Evolutionary conservation across 2,329 filamentous ascomycete genomes (phyloP).

Genomic region (Lecanicillium sp.): DNA sequence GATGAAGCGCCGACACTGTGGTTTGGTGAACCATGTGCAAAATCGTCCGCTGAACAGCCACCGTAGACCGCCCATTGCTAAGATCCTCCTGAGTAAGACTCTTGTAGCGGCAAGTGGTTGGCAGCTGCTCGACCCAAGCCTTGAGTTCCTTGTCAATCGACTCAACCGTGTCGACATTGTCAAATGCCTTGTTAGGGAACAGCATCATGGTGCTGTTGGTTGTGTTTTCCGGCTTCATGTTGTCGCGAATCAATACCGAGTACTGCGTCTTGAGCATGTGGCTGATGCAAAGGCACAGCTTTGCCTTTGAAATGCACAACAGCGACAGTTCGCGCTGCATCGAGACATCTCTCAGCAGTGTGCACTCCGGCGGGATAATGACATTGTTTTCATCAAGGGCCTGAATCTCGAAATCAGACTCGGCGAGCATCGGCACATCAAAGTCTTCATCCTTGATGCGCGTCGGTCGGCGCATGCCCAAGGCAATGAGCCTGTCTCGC

Average conservation of each 20-base stretch:
- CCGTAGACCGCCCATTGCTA: slow-evolving; percentile 49
- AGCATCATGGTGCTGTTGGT: slow-evolving; percentile 80
- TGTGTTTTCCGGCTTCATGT: slow-evolving; percentile 67
- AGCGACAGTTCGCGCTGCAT: slow-evolving; percentile 73
- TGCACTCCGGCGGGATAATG: slow-evolving; percentile 62
- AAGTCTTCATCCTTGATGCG: slow-evolving; percentile 90
- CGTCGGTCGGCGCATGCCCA: slow-evolving; percentile 89
- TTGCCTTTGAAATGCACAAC: slow-evolving; percentile 88
- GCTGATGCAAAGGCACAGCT: slow-evolving; percentile 81
- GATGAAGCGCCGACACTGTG: slow-evolving; percentile 81
- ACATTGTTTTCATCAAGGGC: slow-evolving; percentile 58
- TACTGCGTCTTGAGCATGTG: slow-evolving; percentile 87
- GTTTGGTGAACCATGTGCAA: slow-evolving; percentile 93
- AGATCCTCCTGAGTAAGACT: slow-evolving; percentile 45
- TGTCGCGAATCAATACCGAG: slow-evolving; percentile 79
- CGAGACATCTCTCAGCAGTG: slow-evolving; percentile 57
- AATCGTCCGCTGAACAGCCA: slow-evolving; percentile 69
- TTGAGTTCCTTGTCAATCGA: slow-evolving; percentile 71
- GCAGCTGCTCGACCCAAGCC: slow-evolving; percentile 67
- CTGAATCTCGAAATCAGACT: slow-evolving; percentile 76
- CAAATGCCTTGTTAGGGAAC: slow-evolving; percentile 76
- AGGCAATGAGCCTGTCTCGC: slow-evolving; percentile 82
- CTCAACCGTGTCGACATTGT: slow-evolving; percentile 73
- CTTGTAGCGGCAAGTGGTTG: slow-evolving; percentile 61
- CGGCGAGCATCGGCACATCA: slow-evolving; percentile 81